Conservation (phyloP, 306 rosid genomes). For the Arachis hypogaea region DNA sequence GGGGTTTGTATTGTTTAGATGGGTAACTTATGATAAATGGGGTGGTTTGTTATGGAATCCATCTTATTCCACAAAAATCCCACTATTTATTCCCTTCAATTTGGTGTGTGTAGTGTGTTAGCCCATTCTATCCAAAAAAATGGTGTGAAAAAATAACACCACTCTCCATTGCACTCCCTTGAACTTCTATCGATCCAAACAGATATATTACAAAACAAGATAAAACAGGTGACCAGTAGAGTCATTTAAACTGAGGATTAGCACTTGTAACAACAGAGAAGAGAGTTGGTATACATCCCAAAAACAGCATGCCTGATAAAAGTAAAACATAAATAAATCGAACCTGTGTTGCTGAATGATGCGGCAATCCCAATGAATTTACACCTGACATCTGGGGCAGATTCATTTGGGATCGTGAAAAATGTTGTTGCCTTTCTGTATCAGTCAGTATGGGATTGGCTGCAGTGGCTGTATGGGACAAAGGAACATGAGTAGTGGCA, state of each 20-base stretch:
- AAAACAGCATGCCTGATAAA: constrained; percentile 16
- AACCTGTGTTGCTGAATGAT: constrained; percentile 58
- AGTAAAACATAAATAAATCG: constrained; percentile 30
- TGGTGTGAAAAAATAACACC: too few species aligned
- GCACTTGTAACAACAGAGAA: background rate
- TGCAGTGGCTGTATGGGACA: constrained; percentile 42
- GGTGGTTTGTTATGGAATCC: too few species aligned
- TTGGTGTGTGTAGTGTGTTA: too few species aligned
- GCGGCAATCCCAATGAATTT: constrained; percentile 50
- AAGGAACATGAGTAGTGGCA: constrained; percentile 52
- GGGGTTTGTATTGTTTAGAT: too few species aligned
- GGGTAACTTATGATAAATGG: too few species aligned
- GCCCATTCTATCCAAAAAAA: too few species aligned
- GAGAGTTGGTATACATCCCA: background rate
- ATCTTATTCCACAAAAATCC: too few species aligned
- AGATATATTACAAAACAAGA: constrained; percentile 17
- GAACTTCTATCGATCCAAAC: background rate
- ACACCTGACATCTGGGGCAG: constrained; percentile 53
- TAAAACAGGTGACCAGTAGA: background rate
- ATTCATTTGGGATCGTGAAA: constrained; percentile 53
- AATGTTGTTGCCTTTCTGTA: constrained; percentile 63
- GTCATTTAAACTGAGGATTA: constrained; percentile 1
- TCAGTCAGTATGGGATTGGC: constrained; percentile 49
- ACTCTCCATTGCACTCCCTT: too few species aligned
- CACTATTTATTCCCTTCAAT: too few species aligned